Conservation (phyloP, 2,329 filamentous ascomycete species). For the Microthyrium microscopicum region DNA sequence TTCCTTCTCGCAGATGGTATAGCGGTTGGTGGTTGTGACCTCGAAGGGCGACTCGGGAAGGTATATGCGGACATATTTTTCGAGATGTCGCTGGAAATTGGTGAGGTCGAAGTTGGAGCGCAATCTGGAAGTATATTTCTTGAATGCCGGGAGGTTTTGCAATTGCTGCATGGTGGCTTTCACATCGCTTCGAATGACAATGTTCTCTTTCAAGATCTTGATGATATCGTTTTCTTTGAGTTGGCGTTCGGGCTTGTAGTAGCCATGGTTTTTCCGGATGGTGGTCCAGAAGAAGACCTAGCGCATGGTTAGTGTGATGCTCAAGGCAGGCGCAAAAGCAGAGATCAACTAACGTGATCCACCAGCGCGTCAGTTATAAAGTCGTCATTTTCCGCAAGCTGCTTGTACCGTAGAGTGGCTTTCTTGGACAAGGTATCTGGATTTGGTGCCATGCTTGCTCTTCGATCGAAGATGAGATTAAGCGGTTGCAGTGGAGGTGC, state of each 20-base stretch:
- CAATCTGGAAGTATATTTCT: conserved; percentile 51
- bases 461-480: too few species aligned
- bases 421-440: too few species aligned
- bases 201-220: conserved; percentile 42
- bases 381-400: conserved; percentile 88
- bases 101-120: conserved; percentile 65
- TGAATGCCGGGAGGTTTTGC: conserved; percentile 53
- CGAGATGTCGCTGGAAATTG: conserved; percentile 71
- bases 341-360: conserved; percentile 57
- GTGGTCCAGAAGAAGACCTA: conserved; percentile 93
- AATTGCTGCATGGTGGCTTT: conserved; percentile 59
- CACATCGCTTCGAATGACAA: conserved; percentile 59
- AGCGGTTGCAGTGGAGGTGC: too few species aligned
- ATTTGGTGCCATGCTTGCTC: too few species aligned
- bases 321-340: background rate
- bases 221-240: conserved; percentile 49
- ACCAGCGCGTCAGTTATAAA: conserved; percentile 87
- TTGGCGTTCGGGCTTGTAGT: conserved; percentile 71
- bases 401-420: conserved; percentile 65
- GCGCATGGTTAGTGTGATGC: conserved; percentile 7
- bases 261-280: conserved; percentile 83
- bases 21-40: conserved; percentile 83
- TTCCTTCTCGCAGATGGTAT: conserved; percentile 81
- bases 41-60: conserved; percentile 89
- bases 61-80: conserved; percentile 85